Percentiles rank a stretch among this genome's conserved stretches.
Evolutionary conservation across 139 green algal species (phyloP).

Genomic region (Zygnema circumcarinatum): DNA sequence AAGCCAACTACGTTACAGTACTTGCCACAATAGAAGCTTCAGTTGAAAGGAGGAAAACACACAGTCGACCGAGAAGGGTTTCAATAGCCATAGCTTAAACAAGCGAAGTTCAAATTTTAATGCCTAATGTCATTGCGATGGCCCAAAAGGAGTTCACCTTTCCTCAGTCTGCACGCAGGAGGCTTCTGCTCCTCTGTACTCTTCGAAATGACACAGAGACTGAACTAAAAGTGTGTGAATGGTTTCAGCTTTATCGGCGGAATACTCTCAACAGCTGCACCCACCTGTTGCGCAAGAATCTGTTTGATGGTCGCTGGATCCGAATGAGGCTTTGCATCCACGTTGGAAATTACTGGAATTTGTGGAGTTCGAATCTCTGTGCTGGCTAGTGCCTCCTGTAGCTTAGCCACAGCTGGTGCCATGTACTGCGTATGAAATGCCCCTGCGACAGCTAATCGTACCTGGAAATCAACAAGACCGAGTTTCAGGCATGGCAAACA

Average conservation of each 20-base stretch:
- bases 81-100: neutral
- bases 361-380: conserved; percentile 80
- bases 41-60: neutral
- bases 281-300: conserved; percentile 89
- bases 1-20: neutral
- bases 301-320: conserved; percentile 90
- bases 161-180: no score
- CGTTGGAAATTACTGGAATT: conserved; percentile 98
- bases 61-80: neutral
- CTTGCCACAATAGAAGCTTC: neutral
- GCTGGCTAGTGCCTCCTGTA: conserved; percentile 80
- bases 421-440: conserved; percentile 93
- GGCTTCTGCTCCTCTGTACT: neutral
- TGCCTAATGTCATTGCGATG: no score
- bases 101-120: neutral
- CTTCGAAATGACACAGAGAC: neutral
- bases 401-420: conserved; percentile 67
- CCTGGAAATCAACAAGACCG: conserved; percentile 61
- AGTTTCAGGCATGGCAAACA: neutral
- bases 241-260: neutral
- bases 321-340: conserved; percentile 92
- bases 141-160: no score
- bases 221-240: neutral
- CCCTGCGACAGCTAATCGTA: conserved; percentile 92
- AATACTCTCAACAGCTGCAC: neutral